A percentile compares a stretch with the other conserved stretches of the same genome.
phyloP scores from a whole-genome alignment of 2,329 filamentous ascomycete species.

The Fusarium lateritium region DNA sequence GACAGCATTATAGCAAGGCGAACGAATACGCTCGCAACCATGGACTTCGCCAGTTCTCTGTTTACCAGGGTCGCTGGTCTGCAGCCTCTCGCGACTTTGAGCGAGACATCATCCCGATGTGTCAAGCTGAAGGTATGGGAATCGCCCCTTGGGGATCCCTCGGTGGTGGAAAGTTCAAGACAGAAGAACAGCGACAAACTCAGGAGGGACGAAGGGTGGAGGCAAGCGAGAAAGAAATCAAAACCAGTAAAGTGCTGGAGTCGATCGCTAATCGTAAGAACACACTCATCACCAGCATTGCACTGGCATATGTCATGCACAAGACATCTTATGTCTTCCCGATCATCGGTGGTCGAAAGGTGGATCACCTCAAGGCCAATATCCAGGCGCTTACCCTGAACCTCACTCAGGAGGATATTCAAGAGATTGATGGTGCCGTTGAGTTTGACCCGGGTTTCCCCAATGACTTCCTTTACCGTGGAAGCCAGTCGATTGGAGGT shows the following conservation, averaged over 20 bases:
- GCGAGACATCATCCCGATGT: slow-evolving; percentile 62
- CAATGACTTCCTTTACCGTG: slow-evolving; percentile 68
- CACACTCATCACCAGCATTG: slow-evolving; percentile 64
- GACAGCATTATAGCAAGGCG: slow-evolving; percentile 62
- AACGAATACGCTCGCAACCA: slow-evolving; percentile 79
- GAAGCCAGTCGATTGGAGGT: slow-evolving; percentile 55
- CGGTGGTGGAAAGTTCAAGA: slow-evolving; percentile 64
- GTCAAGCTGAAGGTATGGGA: slow-evolving; percentile 63
- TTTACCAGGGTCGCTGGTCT: slow-evolving; percentile 62
- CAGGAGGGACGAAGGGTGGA: slow-evolving; percentile 56
- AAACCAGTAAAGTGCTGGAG: slow-evolving; percentile 63
- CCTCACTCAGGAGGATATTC: slow-evolving; percentile 73
- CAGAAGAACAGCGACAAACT: slow-evolving; percentile 53
- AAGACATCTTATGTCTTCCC: slow-evolving; percentile 82
- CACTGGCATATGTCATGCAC: slow-evolving; percentile 80
- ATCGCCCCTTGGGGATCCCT: slow-evolving; percentile 72
- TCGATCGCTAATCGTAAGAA: slow-evolving; percentile 63
- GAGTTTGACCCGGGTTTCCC: slow-evolving; percentile 79
- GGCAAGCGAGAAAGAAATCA: slow-evolving; percentile 68
- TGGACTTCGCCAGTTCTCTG: slow-evolving; percentile 76
- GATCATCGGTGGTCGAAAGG: slow-evolving; percentile 77
- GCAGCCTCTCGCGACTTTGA: slow-evolving; percentile 58
- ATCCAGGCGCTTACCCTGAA: slow-evolving; percentile 76
- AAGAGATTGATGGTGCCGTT: slow-evolving; percentile 74
- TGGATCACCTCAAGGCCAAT: slow-evolving; percentile 78